Conservation (phyloP, 106 monocot genomes). For the Agapanthus africanus region DNA sequence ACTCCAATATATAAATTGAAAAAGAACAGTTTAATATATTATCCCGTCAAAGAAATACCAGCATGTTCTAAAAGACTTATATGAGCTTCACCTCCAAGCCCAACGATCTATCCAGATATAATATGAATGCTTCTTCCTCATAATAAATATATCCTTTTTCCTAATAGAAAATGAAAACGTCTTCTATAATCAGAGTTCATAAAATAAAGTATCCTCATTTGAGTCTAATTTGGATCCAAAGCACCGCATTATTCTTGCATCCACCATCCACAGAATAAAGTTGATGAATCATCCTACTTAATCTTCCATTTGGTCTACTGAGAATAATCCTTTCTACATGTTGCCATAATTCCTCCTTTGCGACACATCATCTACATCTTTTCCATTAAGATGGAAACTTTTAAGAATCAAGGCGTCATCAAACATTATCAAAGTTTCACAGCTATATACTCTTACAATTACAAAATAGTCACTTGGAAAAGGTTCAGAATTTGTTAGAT, state of each 20-base stretch:
- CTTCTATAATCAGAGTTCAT: not conserved
- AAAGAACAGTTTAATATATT: not conserved
- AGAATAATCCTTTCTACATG: constrained; percentile 1
- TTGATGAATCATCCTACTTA: not conserved
- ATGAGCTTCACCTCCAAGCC: not conserved
- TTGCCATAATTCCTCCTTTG: not conserved
- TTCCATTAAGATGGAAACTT: no score
- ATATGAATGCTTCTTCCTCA: no score
- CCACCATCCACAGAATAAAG: not conserved
- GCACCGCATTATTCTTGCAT: not conserved
- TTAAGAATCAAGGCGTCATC: no score
- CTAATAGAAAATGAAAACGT: not conserved
- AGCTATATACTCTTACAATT: no score
- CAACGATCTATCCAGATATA: no score
- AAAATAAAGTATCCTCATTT: not conserved
- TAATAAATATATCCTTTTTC: not conserved
- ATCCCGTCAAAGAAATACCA: not conserved
- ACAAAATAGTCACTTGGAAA: no score
- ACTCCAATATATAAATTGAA: not conserved
- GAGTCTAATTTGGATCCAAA: not conserved
- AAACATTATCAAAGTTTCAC: no score
- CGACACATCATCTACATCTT: not conserved
- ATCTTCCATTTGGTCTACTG: not conserved
- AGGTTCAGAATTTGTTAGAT: not conserved
- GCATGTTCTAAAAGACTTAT: not conserved